Evolutionary conservation across 2,329 filamentous ascomycete genomes (phyloP).

Genomic region (Botrytis fragariae): DNA sequence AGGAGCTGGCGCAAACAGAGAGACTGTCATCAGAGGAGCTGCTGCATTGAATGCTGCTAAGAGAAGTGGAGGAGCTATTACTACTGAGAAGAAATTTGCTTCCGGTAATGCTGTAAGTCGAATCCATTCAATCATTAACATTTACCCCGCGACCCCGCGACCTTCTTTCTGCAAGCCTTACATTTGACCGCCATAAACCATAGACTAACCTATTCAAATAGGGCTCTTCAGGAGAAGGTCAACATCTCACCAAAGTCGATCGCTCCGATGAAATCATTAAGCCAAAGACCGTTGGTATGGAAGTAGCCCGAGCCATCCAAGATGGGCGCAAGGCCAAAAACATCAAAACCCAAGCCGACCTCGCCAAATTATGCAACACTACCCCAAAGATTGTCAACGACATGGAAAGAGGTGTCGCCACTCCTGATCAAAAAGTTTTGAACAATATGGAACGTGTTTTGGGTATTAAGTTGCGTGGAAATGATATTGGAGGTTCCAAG

Average conservation of each 20-base stretch:
- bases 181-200: neutral
- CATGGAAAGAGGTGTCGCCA: slow-evolving; percentile 76
- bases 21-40: slow-evolving; percentile 87
- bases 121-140: neutral
- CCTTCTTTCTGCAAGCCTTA: neutral
- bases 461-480: slow-evolving; percentile 82
- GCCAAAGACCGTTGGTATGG: slow-evolving; percentile 82
- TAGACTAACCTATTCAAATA: slow-evolving; percentile 23
- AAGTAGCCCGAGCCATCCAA: slow-evolving; percentile 80
- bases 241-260: slow-evolving; percentile 97
- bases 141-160: slow-evolving; percentile 4
- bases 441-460: slow-evolving; percentile 76
- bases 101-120: slow-evolving; percentile 74
- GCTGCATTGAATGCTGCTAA: slow-evolving; percentile 83
- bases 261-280: slow-evolving; percentile 96
- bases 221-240: slow-evolving; percentile 60
- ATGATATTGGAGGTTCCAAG: slow-evolving; percentile 80
- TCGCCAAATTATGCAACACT: slow-evolving; percentile 86
- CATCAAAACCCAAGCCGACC: slow-evolving; percentile 88
- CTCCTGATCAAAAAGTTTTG: slow-evolving; percentile 82
- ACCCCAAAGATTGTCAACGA: slow-evolving; percentile 76
- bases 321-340: slow-evolving; percentile 75
- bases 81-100: slow-evolving; percentile 88
- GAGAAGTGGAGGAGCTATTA: slow-evolving; percentile 71
- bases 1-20: slow-evolving; percentile 60